Conservation (phyloP, 371 early-diverging fungal genomes). For the Mortierella polycephala region DNA sequence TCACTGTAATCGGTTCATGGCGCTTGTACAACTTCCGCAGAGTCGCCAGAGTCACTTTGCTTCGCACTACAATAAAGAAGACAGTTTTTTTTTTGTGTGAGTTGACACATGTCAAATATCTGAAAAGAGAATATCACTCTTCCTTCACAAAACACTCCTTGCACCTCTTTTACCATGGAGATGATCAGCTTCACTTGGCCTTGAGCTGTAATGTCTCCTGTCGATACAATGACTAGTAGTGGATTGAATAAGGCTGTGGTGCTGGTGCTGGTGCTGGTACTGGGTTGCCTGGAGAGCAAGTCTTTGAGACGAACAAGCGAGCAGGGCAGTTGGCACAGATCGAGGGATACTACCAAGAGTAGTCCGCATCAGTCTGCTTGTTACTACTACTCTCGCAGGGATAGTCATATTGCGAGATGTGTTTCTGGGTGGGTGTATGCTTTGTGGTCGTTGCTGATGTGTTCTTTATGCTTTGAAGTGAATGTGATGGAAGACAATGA, state of each 20-base stretch:
- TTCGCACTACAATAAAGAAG: slow-evolving; percentile 52
- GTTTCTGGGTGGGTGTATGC: too few relatives aligned
- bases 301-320: slow-evolving; percentile 10
- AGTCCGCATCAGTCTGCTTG: too few relatives aligned
- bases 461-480: too few relatives aligned
- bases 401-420: neutral
- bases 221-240: neutral
- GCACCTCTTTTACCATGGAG: slow-evolving; percentile 12
- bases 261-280: neutral
- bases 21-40: slow-evolving; percentile 77
- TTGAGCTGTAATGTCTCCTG: slow-evolving; percentile 16
- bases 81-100: neutral
- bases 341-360: neutral
- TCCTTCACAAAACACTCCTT: neutral
- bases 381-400: neutral
- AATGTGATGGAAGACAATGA: too few relatives aligned
- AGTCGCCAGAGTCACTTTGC: slow-evolving; percentile 87
- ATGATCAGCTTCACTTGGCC: slow-evolving; percentile 14
- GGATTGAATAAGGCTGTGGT: slow-evolving; percentile 1
- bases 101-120: neutral
- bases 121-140: slow-evolving; percentile 9
- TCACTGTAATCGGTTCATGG: slow-evolving; percentile 81
- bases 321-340: neutral
- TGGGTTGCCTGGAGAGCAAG: neutral
- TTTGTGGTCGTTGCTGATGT: too few relatives aligned